Conservation (phyloP, 2,329 filamentous ascomycete genomes). For the Talaromyces rugulosus region DNA sequence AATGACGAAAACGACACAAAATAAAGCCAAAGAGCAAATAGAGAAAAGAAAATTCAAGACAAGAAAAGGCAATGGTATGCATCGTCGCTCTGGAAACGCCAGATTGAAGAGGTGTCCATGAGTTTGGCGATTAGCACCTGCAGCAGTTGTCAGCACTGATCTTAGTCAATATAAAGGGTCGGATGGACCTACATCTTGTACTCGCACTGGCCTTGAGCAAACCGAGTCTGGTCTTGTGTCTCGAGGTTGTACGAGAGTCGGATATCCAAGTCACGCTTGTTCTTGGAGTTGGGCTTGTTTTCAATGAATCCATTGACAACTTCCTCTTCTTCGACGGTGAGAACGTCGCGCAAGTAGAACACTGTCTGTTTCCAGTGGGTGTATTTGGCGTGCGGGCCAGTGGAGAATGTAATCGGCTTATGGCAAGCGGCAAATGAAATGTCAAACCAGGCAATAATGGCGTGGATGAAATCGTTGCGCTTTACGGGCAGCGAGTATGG, state of each 20-base stretch:
- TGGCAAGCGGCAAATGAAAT: slow-evolving; percentile 98
- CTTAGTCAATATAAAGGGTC: not conserved
- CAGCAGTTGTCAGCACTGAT: not conserved
- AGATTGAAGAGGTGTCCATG: not conserved
- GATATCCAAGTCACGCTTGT: slow-evolving; percentile 92
- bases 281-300: slow-evolving; percentile 89
- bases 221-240: slow-evolving; percentile 67
- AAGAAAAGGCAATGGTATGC: slow-evolving; percentile 13
- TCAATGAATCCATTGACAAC: slow-evolving; percentile 67
- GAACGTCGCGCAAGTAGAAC: slow-evolving; percentile 90
- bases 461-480: slow-evolving; percentile 92
- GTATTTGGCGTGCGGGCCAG: slow-evolving; percentile 96
- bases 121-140: slow-evolving; percentile 8
- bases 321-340: slow-evolving; percentile 88
- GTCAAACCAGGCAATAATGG: slow-evolving; percentile 97
- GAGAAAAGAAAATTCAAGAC: not conserved
- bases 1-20: slow-evolving; percentile 16
- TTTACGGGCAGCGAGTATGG: slow-evolving; percentile 73
- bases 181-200: slow-evolving; percentile 63
- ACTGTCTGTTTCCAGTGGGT: slow-evolving; percentile 99
- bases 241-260: slow-evolving; percentile 76
- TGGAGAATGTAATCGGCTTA: slow-evolving; percentile 95
- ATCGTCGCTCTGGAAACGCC: slow-evolving; percentile 13
- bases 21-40: slow-evolving; percentile 2
- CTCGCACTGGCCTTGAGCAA: slow-evolving; percentile 63